A percentile compares a stretch with the other conserved stretches of the same genome.
Evolutionary conservation across 257 asterid species (phyloP).

Genomic region (Salvia rosmarinus): DNA sequence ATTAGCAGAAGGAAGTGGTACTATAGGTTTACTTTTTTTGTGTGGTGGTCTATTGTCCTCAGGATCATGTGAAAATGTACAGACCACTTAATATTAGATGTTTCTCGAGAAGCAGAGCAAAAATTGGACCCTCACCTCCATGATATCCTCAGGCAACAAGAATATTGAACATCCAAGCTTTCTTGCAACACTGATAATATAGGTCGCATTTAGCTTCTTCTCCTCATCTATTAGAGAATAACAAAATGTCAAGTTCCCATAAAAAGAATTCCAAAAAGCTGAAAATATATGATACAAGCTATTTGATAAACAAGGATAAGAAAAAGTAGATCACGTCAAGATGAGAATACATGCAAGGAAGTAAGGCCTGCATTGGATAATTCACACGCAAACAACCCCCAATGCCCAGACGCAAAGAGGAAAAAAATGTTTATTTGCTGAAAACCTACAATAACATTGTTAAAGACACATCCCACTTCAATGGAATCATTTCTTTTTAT

Average conservation of each 20-base stretch:
- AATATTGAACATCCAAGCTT: constrained; percentile 96
- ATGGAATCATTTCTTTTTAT: neutral
- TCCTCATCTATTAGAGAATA: constrained; percentile 62
- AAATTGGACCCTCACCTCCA: constrained; percentile 61
- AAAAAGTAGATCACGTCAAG: constrained; percentile 7
- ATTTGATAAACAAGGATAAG: constrained; percentile 8
- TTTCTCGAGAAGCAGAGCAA: constrained; percentile 20
- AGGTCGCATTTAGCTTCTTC: constrained; percentile 94
- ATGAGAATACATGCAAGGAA: neutral
- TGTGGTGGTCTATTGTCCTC: neutral
- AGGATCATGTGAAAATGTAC: constrained; percentile 13
- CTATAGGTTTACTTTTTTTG: neutral
- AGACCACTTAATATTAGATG: neutral
- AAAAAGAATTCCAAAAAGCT: neutral
- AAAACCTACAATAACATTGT: constrained; percentile 12
- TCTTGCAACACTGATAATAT: constrained; percentile 95
- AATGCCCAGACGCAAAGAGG: neutral
- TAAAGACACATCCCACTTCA: neutral
- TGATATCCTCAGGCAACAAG: constrained; percentile 97
- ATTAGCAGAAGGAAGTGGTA: constrained; percentile 22
- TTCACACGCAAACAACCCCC: constrained; percentile 3
- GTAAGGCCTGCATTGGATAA: neutral
- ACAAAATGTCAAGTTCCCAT: constrained; percentile 34
- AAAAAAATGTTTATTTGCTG: neutral
- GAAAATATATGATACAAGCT: neutral